These are phyloP conservation scores for Ophiostoma novo-ulmi DNA, from an alignment of 2,329 filamentous ascomycete species.

Conservation along the genomic window DNA sequence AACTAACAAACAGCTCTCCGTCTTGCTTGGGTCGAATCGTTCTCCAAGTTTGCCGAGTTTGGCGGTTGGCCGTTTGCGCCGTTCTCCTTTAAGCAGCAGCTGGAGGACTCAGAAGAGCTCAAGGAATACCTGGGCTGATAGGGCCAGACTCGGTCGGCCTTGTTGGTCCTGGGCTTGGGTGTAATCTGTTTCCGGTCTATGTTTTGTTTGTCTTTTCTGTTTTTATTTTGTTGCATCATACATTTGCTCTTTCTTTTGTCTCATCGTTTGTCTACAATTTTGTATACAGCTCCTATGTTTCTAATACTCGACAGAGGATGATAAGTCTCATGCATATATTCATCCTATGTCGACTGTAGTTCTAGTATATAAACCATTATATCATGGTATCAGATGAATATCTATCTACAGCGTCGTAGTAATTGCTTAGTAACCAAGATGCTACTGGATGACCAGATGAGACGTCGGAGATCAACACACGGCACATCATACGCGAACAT, in stretches of 20 bases:
- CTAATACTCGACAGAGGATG: conserved; percentile 9
- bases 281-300: not conserved
- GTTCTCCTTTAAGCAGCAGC: conserved; percentile 76
- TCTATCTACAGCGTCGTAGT: too few relatives aligned
- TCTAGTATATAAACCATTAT: conserved; percentile 18
- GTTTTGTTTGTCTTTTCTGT: not conserved
- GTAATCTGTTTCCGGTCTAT: not conserved
- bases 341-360: conserved; percentile 17
- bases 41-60: conserved; percentile 95
- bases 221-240: not conserved
- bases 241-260: conserved; percentile 16
- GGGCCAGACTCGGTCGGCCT: not conserved
- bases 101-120: conserved; percentile 73
- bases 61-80: conserved; percentile 81
- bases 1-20: conserved; percentile 47
- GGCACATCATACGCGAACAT: not conserved
- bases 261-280: not conserved
- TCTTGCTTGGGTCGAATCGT: conserved; percentile 94
- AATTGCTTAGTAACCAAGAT: not conserved
- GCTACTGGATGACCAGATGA: too few relatives aligned
- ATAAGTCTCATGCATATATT: not conserved
- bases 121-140: conserved; percentile 50
- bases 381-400: not conserved
- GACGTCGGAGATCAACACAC: not conserved
- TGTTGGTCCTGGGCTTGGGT: not conserved